Evolutionary conservation across 768 basidiomycete species (phyloP).

Genomic region (Termitomyces sp.): DNA sequence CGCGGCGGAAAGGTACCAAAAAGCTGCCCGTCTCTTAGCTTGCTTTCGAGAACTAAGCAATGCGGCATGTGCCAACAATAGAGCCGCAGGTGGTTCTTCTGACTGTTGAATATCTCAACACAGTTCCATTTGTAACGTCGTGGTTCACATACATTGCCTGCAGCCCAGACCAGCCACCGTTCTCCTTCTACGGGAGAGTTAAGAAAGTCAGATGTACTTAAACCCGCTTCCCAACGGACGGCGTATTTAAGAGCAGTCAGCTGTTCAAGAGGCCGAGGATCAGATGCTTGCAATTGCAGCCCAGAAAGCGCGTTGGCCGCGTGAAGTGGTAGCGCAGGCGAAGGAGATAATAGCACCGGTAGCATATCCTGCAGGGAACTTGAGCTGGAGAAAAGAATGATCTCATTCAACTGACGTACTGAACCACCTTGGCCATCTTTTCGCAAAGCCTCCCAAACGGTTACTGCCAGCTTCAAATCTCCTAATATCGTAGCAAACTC

Average conservation of each 20-base stretch:
- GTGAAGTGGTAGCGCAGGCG: constrained; percentile 53
- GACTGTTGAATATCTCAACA: constrained; percentile 43
- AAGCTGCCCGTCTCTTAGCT: constrained; percentile 56
- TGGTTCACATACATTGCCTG: constrained; percentile 55
- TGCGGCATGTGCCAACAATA: constrained; percentile 80
- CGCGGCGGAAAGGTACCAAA: constrained; percentile 78
- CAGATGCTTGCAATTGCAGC: constrained; percentile 36
- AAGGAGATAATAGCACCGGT: constrained; percentile 65
- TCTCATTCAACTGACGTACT: constrained; percentile 35
- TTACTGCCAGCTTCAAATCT: constrained; percentile 78
- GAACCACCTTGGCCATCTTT: constrained; percentile 88
- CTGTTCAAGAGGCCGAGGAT: constrained; percentile 58
- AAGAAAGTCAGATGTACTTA: constrained; percentile 53
- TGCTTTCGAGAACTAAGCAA: constrained; percentile 55
- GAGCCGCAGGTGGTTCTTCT: constrained; percentile 76
- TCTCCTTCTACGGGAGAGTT: constrained; percentile 62
- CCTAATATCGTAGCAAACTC: constrained; percentile 93
- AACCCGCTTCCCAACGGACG: constrained; percentile 73
- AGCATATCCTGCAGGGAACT: constrained; percentile 62
- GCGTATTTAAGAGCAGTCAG: constrained; percentile 63
- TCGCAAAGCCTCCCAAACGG: constrained; percentile 80
- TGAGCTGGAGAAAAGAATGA: neutral
- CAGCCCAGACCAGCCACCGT: constrained; percentile 82
- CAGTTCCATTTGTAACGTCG: neutral
- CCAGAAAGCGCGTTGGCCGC: constrained; percentile 53